These are phyloP conservation scores for Penicillium paxilli DNA, from an alignment of 495 filamentous ascomycete genomes.

Conservation along the genomic window DNA sequence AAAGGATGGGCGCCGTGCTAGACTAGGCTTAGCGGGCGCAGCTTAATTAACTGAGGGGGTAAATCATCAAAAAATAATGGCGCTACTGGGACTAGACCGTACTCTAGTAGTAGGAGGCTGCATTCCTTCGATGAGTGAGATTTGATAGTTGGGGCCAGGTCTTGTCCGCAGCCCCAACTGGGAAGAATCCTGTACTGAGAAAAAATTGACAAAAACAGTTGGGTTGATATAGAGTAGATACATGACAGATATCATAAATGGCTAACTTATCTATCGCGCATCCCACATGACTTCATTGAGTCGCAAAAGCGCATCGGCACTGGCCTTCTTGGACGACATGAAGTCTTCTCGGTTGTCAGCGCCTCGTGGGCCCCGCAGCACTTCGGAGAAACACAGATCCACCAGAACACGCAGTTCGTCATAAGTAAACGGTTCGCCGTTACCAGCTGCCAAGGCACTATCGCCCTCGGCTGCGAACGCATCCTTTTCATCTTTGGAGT, in stretches of 20 bases:
- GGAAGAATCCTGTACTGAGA: neutral
- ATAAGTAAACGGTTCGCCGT: slow-evolving; percentile 62
- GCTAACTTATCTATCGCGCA: slow-evolving; percentile 30
- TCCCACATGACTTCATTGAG: slow-evolving; percentile 83
- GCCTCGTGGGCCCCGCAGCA: slow-evolving; percentile 52
- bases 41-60: slow-evolving; percentile 14
- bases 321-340: slow-evolving; percentile 67
- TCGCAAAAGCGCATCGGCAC: slow-evolving; percentile 71
- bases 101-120: neutral
- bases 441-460: slow-evolving; percentile 37
- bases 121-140: neutral
- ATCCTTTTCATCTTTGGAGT: slow-evolving; percentile 59
- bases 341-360: slow-evolving; percentile 72
- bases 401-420: slow-evolving; percentile 83
- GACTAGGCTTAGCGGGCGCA: slow-evolving; percentile 12
- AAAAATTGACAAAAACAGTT: neutral
- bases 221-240: neutral
- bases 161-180: neutral
- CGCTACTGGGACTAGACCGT: neutral
- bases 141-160: neutral
- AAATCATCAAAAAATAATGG: neutral
- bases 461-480: slow-evolving; percentile 36
- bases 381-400: slow-evolving; percentile 84
- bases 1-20: slow-evolving; percentile 7
- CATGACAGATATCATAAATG: neutral